Conservation (phyloP, 371 early-diverging fungal genomes). For the Mucor plumbeus region DNA sequence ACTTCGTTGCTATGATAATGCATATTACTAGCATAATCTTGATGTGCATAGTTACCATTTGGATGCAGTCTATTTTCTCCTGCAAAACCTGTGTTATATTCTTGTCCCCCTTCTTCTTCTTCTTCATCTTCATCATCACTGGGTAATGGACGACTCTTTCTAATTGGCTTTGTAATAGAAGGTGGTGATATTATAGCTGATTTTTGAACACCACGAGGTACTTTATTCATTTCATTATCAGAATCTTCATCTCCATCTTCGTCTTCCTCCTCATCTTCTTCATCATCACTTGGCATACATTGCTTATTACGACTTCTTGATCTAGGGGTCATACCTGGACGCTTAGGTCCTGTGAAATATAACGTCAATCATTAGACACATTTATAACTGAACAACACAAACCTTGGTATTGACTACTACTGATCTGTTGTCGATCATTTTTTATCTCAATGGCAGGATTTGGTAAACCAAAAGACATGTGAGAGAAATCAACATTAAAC, state of each 20-base stretch:
- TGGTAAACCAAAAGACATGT: slow-evolving; percentile 14
- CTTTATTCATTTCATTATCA: slow-evolving; percentile 3
- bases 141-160: slow-evolving; percentile 30
- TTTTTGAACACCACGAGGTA: slow-evolving; percentile 2
- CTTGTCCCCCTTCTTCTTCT: background rate
- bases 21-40: background rate
- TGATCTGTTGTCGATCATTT: background rate
- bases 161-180: slow-evolving; percentile 4
- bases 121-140: slow-evolving; percentile 46
- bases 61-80: background rate
- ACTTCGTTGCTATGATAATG: background rate
- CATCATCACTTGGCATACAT: slow-evolving; percentile 53
- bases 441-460: background rate
- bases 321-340: background rate
- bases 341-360: background rate
- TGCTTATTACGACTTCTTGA: slow-evolving; percentile 38
- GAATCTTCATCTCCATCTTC: background rate
- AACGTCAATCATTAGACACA: background rate
- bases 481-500: slow-evolving; percentile 1
- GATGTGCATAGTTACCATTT: slow-evolving; percentile 1
- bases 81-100: background rate
- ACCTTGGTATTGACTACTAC: slow-evolving; percentile 7
- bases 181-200: background rate
- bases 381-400: background rate
- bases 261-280: slow-evolving; percentile 38